These are phyloP conservation scores for Ogataea paraovalis DNA, from an alignment of 805 yeast genomes.

Conservation along the genomic window DNA sequence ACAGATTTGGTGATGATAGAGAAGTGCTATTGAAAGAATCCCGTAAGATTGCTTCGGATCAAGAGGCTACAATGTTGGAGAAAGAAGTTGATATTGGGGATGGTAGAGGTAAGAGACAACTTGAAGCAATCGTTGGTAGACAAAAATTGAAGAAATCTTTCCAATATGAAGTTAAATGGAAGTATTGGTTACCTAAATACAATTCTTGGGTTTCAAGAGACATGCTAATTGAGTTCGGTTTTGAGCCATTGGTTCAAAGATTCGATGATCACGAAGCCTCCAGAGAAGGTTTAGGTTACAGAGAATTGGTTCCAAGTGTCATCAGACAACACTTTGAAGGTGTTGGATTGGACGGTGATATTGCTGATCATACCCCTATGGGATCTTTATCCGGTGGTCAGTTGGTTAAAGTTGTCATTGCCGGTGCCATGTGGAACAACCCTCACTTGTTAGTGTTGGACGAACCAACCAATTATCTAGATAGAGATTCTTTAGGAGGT, in stretches of 20 bases:
- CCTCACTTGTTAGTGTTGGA: slow-evolving; percentile 95
- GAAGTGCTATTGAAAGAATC: slow-evolving; percentile 93
- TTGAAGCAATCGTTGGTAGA: slow-evolving; percentile 96
- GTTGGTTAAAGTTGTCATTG: slow-evolving; percentile 95
- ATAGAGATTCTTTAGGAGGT: slow-evolving; percentile 97
- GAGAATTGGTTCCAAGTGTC: slow-evolving; percentile 87
- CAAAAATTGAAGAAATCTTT: slow-evolving; percentile 93
- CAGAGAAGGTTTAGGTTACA: slow-evolving; percentile 97
- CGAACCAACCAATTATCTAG: slow-evolving; percentile 98
- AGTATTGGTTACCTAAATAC: slow-evolving; percentile 83
- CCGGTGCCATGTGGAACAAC: slow-evolving; percentile 99
- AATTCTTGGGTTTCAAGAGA: slow-evolving; percentile 94
- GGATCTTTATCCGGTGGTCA: slow-evolving; percentile 98
- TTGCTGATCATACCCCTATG: slow-evolving; percentile 96
- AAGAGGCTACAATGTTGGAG: slow-evolving; percentile 71
- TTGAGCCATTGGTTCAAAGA: slow-evolving; percentile 81
- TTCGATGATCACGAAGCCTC: slow-evolving; percentile 99
- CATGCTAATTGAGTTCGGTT: slow-evolving; percentile 73
- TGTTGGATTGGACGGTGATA: slow-evolving; percentile 95
- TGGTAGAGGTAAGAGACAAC: slow-evolving; percentile 77
- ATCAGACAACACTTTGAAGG: slow-evolving; percentile 96
- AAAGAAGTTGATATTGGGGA: slow-evolving; percentile 78
- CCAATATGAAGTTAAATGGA: slow-evolving; percentile 97
- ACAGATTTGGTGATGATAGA: slow-evolving; percentile 96
- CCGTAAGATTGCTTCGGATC: slow-evolving; percentile 70